These are phyloP conservation scores for Hyaloperonospora arabidopsidis DNA, from an alignment of 352 stramenopile species.

Conservation along the genomic window DNA sequence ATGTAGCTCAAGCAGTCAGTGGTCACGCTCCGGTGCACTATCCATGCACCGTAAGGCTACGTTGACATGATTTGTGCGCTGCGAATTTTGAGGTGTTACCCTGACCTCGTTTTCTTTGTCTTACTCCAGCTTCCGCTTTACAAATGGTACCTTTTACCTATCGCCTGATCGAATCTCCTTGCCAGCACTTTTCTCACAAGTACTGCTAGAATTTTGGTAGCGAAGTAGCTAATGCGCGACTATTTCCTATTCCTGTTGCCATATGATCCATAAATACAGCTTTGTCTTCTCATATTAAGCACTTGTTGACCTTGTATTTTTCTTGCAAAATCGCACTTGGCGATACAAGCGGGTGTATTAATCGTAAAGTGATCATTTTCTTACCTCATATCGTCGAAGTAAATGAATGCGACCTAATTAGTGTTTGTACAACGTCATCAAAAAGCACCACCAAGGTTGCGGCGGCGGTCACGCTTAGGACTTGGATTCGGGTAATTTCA, in stretches of 20 bases:
- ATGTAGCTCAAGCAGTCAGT: not conserved
- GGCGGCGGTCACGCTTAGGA: no score
- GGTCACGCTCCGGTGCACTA: constrained; percentile 29
- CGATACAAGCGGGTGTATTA: no score
- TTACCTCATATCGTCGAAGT: no score
- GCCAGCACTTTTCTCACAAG: constrained; percentile 13
- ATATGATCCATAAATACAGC: constrained; percentile 62
- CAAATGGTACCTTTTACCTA: not conserved
- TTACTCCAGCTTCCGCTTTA: constrained; percentile 19
- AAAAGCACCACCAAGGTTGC: no score
- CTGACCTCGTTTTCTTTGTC: constrained; percentile 11
- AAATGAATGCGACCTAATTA: no score
- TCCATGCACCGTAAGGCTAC: constrained; percentile 40
- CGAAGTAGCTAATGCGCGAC: constrained; percentile 6
- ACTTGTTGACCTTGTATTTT: no score
- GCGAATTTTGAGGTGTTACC: constrained; percentile 25
- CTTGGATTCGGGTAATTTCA: no score
- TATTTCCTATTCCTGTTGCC: constrained; percentile 25
- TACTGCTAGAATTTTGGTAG: constrained; percentile 11
- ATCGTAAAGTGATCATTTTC: no score
- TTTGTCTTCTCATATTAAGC: constrained; percentile 56
- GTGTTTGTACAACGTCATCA: no score
- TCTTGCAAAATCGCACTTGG: no score
- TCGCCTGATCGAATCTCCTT: constrained; percentile 11
- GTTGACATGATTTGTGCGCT: constrained; percentile 35